Percentiles rank a stretch among this genome's conserved stretches.
Conservation (phyloP, 306 rosid species). For the Trifolium pratense region DNA sequence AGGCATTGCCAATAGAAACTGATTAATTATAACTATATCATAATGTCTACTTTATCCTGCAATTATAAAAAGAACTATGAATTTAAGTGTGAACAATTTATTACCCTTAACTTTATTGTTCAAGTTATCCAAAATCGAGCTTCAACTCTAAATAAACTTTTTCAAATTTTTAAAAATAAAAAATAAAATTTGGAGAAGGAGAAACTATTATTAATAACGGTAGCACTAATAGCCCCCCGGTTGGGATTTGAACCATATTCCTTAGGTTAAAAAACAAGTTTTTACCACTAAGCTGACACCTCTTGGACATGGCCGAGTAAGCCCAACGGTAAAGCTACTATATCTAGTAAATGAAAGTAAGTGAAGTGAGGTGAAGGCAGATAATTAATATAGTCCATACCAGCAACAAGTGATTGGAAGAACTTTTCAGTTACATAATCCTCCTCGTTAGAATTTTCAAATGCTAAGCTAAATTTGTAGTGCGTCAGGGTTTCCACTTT, state of each 20-base stretch:
- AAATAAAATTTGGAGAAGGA: background rate
- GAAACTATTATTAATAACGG: no score
- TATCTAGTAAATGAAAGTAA: conserved; percentile 31
- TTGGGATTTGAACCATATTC: no score
- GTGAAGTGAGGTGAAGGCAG: conserved; percentile 37
- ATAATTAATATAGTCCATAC: conserved; percentile 53
- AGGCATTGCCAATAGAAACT: background rate
- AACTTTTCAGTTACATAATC: conserved; percentile 98
- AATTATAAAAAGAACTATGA: background rate
- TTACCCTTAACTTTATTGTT: background rate
- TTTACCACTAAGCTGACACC: no score
- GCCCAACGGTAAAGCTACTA: no score
- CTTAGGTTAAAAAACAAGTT: no score
- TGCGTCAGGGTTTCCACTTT: conserved; percentile 82
- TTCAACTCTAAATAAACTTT: conserved; percentile 25
- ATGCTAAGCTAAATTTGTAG: conserved; percentile 94
- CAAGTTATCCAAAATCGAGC: conserved; percentile 23
- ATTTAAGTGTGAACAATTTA: background rate
- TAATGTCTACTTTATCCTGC: background rate
- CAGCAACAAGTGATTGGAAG: conserved; percentile 98
- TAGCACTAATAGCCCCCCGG: no score
- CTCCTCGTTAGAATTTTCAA: conserved; percentile 98
- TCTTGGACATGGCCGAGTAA: no score
- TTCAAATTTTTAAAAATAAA: conserved; percentile 25
- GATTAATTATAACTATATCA: background rate